Conservation (phyloP, 2,329 filamentous ascomycete species). For the Fusarium stilboides region DNA sequence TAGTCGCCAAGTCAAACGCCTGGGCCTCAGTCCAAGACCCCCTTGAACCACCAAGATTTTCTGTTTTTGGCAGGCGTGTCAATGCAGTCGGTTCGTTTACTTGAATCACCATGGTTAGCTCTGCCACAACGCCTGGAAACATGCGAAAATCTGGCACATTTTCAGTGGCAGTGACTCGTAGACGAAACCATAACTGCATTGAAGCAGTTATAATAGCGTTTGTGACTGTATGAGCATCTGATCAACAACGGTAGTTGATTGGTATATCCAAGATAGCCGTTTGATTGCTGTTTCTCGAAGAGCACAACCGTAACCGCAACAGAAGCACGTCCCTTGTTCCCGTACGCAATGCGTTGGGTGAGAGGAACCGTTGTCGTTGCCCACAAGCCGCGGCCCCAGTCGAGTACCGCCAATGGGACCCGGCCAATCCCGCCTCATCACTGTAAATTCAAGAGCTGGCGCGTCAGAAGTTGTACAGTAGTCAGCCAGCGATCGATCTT, state of each 20-base stretch:
- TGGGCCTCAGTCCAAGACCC: constrained; percentile 31
- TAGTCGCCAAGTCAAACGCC: constrained; percentile 49
- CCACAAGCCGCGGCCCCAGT: constrained; percentile 31
- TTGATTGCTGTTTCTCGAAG: constrained; percentile 39
- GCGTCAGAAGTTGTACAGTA: constrained; percentile 24
- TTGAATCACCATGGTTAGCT: constrained; percentile 18
- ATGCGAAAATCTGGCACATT: constrained; percentile 30
- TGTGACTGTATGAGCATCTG: constrained; percentile 26
- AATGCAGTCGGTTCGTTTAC: constrained; percentile 26
- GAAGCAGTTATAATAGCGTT: constrained; percentile 25
- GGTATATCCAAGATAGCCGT: constrained; percentile 27
- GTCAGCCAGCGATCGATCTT: constrained; percentile 15
- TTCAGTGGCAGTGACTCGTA: constrained; percentile 23
- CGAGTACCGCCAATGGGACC: constrained; percentile 32
- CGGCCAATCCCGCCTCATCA: constrained; percentile 22
- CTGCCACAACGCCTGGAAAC: constrained; percentile 6
- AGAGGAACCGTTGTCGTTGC: constrained; percentile 30
- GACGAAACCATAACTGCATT: constrained; percentile 41
- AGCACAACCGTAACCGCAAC: constrained; percentile 15
- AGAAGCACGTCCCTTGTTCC: constrained; percentile 23
- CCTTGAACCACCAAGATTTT: constrained; percentile 34
- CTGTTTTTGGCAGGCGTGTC: constrained; percentile 15
- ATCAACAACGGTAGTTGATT: constrained; percentile 25
- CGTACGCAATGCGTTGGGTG: constrained; percentile 35
- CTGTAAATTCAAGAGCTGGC: constrained; percentile 27